Evolutionary conservation across 2,329 filamentous ascomycete genomes (phyloP), one percentile per base, ranked within the genome.

Genomic region (Pestalotiopsis sp.): DNA sequence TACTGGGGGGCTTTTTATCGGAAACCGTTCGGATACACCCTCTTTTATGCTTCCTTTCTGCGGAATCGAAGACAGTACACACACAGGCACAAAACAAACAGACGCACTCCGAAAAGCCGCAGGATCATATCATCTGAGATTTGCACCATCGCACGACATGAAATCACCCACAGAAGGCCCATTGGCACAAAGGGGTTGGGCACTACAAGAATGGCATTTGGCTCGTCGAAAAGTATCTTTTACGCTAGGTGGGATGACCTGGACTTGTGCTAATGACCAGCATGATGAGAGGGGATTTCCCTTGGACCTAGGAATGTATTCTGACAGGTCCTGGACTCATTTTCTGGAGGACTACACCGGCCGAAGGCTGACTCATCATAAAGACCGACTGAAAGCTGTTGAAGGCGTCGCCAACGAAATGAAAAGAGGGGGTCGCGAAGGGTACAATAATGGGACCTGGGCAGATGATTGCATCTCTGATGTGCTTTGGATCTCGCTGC

Each of bases 71-170:
- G 25, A 58, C 56, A 4, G 14, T 23, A 17, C 3, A 14, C 9
- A 27, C 0, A 12, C 11, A 52, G 14, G 2, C 12, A 52, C 14
- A 9, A 3, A 27, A 23, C 4, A 27, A 1, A 12, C 14, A 12
- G 3, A 58, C 12, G 12, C 0, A 2, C 1, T 4, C 56, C 20
- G 12, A 13, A 0, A 17, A 3, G 5, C 14, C 2, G 13, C 13
- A 2, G 56, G 5, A 0, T 14, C 4, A 4, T 58, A 58, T 27
- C 56, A 58, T 7, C 20, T 58, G 17, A 5, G 0, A 1, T 58
- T 58, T 27, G 5, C 56, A 58, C 56, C n/a, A n/a, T n/a, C n/a
- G n/a, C n/a, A n/a, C n/a, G n/a, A n/a, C n/a, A n/a, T n/a, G n/a
- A n/a, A n/a, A n/a, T n/a, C n/a, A n/a, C n/a, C n/a, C n/a, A n/a